These are phyloP conservation scores for Panicum hallii DNA, from an alignment of 202 grass and related monocot species.

Conservation along the genomic window DNA sequence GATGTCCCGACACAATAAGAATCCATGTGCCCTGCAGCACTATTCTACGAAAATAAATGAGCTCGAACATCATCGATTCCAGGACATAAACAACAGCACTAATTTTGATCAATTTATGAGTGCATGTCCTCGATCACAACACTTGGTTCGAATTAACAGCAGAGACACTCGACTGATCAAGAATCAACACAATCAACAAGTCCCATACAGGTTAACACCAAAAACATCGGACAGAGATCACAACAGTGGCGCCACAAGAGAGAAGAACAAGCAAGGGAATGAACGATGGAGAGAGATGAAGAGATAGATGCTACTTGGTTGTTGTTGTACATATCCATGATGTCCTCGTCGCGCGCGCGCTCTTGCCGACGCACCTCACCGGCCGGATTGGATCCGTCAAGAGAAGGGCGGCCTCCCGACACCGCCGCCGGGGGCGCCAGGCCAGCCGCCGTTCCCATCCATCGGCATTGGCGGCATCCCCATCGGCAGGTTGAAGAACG, in stretches of 20 bases:
- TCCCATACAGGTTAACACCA: conserved; percentile 51
- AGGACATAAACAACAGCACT: conserved; percentile 27
- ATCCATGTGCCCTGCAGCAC: conserved; percentile 29
- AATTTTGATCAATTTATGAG: conserved; percentile 55
- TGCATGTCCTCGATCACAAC: conserved; percentile 46
- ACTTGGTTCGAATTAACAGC: conserved; percentile 34
- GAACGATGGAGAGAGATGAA: conserved; percentile 7
- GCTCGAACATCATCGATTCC: not conserved
- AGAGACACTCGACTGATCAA: conserved; percentile 44
- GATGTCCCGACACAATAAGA: conserved; percentile 21
- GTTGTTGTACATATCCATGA: conserved; percentile 48
- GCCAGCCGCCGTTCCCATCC: conserved; percentile 63
- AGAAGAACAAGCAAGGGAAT: conserved; percentile 19
- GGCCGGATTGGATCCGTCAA: conserved; percentile 24
- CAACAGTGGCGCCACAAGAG: conserved; percentile 21
- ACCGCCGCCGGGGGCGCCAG: conserved; percentile 21
- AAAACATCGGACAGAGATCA: conserved; percentile 44
- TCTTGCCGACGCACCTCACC: not conserved
- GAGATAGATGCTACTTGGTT: conserved; percentile 60
- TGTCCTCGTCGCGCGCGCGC: conserved; percentile 12
- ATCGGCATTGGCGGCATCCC: conserved; percentile 78
- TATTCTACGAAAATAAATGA: not conserved
- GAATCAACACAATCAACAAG: conserved; percentile 46
- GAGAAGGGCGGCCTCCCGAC: conserved; percentile 57
- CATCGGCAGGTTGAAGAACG: conserved; percentile 78